These are phyloP conservation scores for Daldinia grandis DNA, from an alignment of 495 filamentous ascomycete species.

Conservation along the genomic window DNA sequence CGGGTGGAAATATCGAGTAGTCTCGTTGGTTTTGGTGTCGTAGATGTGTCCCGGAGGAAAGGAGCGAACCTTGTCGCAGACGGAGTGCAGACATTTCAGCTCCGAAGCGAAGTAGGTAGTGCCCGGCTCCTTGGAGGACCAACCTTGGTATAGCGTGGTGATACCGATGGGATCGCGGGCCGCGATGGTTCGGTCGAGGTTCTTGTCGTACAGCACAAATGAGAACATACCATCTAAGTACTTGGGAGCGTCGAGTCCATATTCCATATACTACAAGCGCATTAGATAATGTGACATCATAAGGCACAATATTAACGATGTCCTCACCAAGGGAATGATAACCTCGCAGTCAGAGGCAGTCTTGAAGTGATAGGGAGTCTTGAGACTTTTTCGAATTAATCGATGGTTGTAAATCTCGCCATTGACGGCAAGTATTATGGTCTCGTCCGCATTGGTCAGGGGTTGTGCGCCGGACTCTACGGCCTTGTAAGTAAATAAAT, in stretches of 20 bases:
- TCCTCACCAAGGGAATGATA: slow-evolving; percentile 90
- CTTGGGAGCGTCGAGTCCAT: slow-evolving; percentile 93
- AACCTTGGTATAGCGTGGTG: slow-evolving; percentile 95
- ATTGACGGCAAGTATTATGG: slow-evolving; percentile 93
- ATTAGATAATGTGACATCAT: not conserved
- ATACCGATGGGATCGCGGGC: slow-evolving; percentile 97
- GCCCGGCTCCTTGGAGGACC: slow-evolving; percentile 80
- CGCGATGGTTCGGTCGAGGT: slow-evolving; percentile 86
- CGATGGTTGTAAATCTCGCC: slow-evolving; percentile 99
- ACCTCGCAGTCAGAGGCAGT: slow-evolving; percentile 98
- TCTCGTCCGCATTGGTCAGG: slow-evolving; percentile 87
- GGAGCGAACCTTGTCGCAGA: slow-evolving; percentile 92
- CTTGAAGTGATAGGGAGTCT: slow-evolving; percentile 88
- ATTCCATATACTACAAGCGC: slow-evolving; percentile 77
- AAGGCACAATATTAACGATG: slow-evolving; percentile 18
- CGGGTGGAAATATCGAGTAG: slow-evolving; percentile 88
- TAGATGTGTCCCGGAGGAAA: slow-evolving; percentile 97
- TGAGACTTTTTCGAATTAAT: slow-evolving; percentile 84
- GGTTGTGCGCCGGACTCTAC: slow-evolving; percentile 94
- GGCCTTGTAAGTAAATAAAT: slow-evolving; percentile 43
- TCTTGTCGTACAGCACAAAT: slow-evolving; percentile 96
- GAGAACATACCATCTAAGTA: slow-evolving; percentile 99
- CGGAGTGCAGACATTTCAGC: slow-evolving; percentile 89
- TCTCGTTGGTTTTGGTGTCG: slow-evolving; percentile 84
- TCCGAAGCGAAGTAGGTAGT: slow-evolving; percentile 96